These are phyloP conservation scores for Candida hungchunana DNA, from an alignment of 805 yeast genomes.

Conservation along the genomic window DNA sequence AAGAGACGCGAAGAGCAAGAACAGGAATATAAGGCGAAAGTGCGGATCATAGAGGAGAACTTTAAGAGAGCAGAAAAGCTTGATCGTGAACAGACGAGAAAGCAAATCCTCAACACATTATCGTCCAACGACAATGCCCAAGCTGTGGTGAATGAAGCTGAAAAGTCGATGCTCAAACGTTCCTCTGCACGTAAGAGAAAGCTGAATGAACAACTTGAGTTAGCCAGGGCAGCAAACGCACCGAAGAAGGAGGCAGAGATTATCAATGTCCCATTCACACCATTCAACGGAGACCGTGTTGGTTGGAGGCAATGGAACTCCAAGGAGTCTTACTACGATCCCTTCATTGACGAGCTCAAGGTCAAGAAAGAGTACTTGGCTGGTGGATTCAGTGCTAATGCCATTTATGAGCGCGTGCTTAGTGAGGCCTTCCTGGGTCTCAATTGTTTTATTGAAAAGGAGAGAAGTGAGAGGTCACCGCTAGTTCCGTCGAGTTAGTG, in stretches of 20 bases:
- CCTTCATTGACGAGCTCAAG: constrained; percentile 49
- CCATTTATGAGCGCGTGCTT: constrained; percentile 69
- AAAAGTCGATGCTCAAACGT: constrained; percentile 53
- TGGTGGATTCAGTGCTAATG: constrained; percentile 74
- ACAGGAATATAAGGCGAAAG: constrained; percentile 53
- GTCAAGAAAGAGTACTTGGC: constrained; percentile 68
- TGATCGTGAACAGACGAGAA: constrained; percentile 52
- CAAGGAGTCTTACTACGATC: constrained; percentile 52
- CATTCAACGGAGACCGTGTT: constrained; percentile 87
- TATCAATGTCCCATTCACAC: constrained; percentile 71
- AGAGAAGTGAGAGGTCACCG: constrained; percentile 30
- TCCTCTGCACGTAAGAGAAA: constrained; percentile 60
- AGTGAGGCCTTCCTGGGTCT: constrained; percentile 89
- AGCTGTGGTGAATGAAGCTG: constrained; percentile 48
- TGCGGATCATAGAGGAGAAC: constrained; percentile 53
- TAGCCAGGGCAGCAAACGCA: constrained; percentile 25
- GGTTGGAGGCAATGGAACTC: constrained; percentile 46
- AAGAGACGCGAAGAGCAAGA: constrained; percentile 63
- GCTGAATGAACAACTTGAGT: constrained; percentile 36
- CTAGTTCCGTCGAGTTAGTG: constrained; percentile 2
- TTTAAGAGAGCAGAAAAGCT: constrained; percentile 54
- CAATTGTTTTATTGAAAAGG: constrained; percentile 71
- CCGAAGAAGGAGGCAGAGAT: constrained; percentile 24
- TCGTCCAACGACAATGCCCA: constrained; percentile 42
- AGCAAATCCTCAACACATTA: constrained; percentile 51